These are phyloP conservation scores for Diutina siamensis DNA, from an alignment of 1,139 yeast genomes.

Conservation along the genomic window DNA sequence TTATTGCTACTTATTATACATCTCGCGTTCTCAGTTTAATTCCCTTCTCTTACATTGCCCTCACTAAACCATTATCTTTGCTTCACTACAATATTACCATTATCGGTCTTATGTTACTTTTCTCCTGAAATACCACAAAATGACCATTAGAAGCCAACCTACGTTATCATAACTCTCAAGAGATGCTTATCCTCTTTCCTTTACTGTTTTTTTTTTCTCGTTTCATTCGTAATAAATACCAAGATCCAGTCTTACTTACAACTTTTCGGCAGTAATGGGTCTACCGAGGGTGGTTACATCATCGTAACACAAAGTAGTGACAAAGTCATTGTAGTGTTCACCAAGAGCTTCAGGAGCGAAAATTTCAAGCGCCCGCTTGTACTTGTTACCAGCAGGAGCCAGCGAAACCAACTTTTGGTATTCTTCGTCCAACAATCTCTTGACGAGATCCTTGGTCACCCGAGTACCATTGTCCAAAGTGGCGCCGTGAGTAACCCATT, in stretches of 20 bases:
- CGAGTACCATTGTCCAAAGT: conserved; percentile 47
- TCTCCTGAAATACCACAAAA: too few relatives aligned
- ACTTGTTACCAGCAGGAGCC: conserved; percentile 41
- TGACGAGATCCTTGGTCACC: conserved; percentile 47
- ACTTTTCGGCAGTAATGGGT: conserved; percentile 32
- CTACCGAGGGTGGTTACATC: conserved; percentile 50
- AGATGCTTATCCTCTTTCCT: too few relatives aligned
- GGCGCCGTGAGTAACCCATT: conserved; percentile 72
- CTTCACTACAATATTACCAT: too few relatives aligned
- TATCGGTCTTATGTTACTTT: too few relatives aligned
- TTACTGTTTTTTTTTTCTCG: background rate
- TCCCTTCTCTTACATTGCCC: too few relatives aligned
- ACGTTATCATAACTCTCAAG: too few relatives aligned
- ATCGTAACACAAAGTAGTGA: conserved; percentile 58
- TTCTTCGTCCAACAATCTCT: conserved; percentile 49
- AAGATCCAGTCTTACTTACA: conserved; percentile 14
- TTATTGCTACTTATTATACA: too few relatives aligned
- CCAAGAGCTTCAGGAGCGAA: conserved; percentile 59
- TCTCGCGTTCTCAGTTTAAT: too few relatives aligned
- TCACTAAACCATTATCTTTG: too few relatives aligned
- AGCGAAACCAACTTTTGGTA: conserved; percentile 39
- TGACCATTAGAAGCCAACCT: too few relatives aligned
- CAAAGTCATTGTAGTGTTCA: conserved; percentile 60
- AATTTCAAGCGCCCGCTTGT: conserved; percentile 54
- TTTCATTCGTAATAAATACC: background rate